These are phyloP conservation scores for Melastoma malabathricum DNA, from an alignment of 345 rosid genomes.

Conservation along the genomic window DNA sequence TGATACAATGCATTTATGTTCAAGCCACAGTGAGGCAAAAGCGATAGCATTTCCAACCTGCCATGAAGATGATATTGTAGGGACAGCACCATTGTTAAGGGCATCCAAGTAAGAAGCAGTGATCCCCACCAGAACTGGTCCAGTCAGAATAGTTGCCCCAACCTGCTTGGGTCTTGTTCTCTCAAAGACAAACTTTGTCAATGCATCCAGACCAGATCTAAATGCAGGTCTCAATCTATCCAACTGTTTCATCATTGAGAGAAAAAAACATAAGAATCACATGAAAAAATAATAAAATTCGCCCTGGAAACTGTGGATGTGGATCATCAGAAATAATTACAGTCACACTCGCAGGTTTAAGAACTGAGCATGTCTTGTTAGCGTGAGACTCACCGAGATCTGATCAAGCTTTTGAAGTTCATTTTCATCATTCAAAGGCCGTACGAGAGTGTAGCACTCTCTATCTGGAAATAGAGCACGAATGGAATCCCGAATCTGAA, in stretches of 20 bases:
- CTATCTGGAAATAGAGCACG: constrained; percentile 91
- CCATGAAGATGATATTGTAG: constrained; percentile 96
- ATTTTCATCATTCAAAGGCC: constrained; percentile 80
- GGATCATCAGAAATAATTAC: too few relatives aligned
- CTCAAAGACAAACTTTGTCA: constrained; percentile 93
- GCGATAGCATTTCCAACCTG: constrained; percentile 41
- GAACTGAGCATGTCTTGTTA: background rate
- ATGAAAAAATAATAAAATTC: background rate
- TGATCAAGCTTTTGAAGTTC: constrained; percentile 91
- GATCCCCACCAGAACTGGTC: constrained; percentile 85
- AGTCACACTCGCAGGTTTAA: background rate
- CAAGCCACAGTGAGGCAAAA: background rate
- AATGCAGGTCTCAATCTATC: constrained; percentile 74
- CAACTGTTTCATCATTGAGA: constrained; percentile 29
- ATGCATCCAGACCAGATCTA: constrained; percentile 76
- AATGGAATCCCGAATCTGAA: constrained; percentile 80
- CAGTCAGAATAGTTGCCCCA: constrained; percentile 81
- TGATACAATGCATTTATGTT: too few relatives aligned
- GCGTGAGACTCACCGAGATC: constrained; percentile 44
- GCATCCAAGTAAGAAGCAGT: constrained; percentile 89
- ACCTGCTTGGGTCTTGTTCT: constrained; percentile 94
- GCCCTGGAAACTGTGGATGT: too few relatives aligned
- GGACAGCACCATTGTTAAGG: constrained; percentile 92
- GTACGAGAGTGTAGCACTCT: constrained; percentile 82
- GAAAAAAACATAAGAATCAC: background rate